phyloP scores from a whole-genome alignment of 1,139 yeast genomes.

The Blastobotrys ciferrii region DNA sequence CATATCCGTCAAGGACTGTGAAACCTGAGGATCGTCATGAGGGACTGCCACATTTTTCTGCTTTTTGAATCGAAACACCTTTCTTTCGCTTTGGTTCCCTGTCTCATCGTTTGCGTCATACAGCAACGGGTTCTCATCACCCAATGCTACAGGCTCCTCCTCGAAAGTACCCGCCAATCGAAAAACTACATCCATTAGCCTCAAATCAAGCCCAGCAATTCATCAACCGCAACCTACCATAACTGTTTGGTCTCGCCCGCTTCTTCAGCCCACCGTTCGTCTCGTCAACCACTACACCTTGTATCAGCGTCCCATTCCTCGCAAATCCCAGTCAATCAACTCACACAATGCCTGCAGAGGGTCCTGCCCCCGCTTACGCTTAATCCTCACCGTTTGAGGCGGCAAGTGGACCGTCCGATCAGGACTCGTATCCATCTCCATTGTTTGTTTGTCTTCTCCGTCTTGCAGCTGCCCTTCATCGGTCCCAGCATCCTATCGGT shows the following conservation, averaged over 20 bases:
- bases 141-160: conserved; percentile 35
- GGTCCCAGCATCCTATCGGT: not conserved
- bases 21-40: conserved; percentile 45
- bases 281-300: conserved; percentile 38
- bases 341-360: conserved; percentile 74
- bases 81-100: conserved; percentile 19
- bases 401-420: conserved; percentile 18
- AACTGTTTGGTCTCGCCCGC: conserved; percentile 41
- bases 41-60: conserved; percentile 30
- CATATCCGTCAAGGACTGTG: conserved; percentile 68
- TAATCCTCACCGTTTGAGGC: conserved; percentile 61
- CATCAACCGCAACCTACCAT: conserved; percentile 27
- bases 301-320: conserved; percentile 7
- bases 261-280: conserved; percentile 45
- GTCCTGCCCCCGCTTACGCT: conserved; percentile 80
- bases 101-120: conserved; percentile 24
- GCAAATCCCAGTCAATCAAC: conserved; percentile 22
- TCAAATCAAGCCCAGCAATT: too few species aligned
- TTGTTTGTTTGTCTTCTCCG: conserved; percentile 1
- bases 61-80: conserved; percentile 41
- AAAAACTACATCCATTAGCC: conserved; percentile 43
- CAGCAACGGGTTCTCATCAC: conserved; percentile 21
- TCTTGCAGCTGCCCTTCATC: not conserved
- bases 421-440: conserved; percentile 19
- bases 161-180: conserved; percentile 62